phyloP scores from a whole-genome alignment of 2,329 filamentous ascomycete genomes.

The Diaporthe ilicicola region DNA sequence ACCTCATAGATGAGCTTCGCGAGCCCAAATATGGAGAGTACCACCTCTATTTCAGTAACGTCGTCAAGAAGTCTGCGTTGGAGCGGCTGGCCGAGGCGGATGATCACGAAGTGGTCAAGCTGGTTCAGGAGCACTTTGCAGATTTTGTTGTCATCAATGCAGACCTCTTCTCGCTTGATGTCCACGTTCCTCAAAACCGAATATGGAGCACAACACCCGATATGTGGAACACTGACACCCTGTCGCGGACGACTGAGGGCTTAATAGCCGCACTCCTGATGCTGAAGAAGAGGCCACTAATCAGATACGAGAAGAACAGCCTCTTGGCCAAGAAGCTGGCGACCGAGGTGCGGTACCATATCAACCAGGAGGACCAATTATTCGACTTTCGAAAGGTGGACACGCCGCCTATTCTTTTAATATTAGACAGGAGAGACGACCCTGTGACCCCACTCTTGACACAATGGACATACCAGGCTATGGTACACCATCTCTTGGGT shows the following conservation, averaged over 20 bases:
- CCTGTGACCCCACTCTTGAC: slow-evolving; percentile 93
- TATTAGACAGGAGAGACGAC: slow-evolving; percentile 92
- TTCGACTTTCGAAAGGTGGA: slow-evolving; percentile 97
- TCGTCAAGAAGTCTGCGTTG: slow-evolving; percentile 94
- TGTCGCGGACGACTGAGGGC: slow-evolving; percentile 88
- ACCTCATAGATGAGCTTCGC: slow-evolving; percentile 91
- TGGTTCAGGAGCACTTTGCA: slow-evolving; percentile 94
- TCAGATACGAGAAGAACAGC: slow-evolving; percentile 93
- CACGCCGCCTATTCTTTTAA: slow-evolving; percentile 89
- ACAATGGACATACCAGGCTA: slow-evolving; percentile 99
- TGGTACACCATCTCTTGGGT: slow-evolving; percentile 96
- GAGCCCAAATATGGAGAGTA: slow-evolving; percentile 99
- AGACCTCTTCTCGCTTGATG: slow-evolving; percentile 84
- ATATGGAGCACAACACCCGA: slow-evolving; percentile 87
- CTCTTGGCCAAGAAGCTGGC: slow-evolving; percentile 90
- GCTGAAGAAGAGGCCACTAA: slow-evolving; percentile 95
- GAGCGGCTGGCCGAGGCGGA: slow-evolving; percentile 96
- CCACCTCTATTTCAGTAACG: slow-evolving; percentile 96
- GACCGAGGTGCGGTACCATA: slow-evolving; percentile 88
- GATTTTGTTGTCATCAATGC: slow-evolving; percentile 96
- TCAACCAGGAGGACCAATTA: slow-evolving; percentile 94
- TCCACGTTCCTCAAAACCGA: slow-evolving; percentile 75
- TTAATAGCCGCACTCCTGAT: slow-evolving; percentile 84
- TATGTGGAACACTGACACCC: slow-evolving; percentile 87
- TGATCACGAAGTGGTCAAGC: slow-evolving; percentile 94